These are phyloP conservation scores for Pseudopediastrum boryanum DNA, from an alignment of 139 green algal genomes.

Conservation along the genomic window DNA sequence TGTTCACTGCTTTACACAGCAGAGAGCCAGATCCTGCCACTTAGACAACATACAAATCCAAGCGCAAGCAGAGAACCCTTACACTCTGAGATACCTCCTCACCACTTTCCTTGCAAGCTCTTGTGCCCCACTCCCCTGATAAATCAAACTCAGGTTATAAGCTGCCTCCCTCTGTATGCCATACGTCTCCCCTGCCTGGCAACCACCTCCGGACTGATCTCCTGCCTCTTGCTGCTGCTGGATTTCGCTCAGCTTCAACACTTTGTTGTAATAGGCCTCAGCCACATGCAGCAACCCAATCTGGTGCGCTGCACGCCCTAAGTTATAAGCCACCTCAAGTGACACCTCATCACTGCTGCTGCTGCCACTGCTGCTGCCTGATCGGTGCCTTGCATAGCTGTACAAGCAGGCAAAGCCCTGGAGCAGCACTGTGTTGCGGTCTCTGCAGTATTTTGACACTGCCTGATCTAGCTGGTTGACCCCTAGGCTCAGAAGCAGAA, in stretches of 20 bases:
- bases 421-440: too few relatives aligned
- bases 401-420: too few relatives aligned
- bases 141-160: constrained; percentile 84
- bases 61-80: too few relatives aligned
- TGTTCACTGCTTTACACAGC: too few relatives aligned
- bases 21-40: too few relatives aligned
- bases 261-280: constrained; percentile 43
- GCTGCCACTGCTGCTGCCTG: background rate
- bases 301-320: constrained; percentile 79
- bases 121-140: constrained; percentile 64
- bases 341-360: too few relatives aligned
- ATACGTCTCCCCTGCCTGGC: background rate
- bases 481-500: constrained; percentile 72
- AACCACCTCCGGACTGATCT: too few relatives aligned
- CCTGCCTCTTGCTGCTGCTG: constrained; percentile 7
- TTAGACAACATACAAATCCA: too few relatives aligned
- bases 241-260: constrained; percentile 16
- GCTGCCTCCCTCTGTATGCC: constrained; percentile 72
- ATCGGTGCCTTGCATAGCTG: too few relatives aligned
- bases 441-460: constrained; percentile 22
- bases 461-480: constrained; percentile 51
- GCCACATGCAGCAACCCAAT: constrained; percentile 81
- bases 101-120: constrained; percentile 72
- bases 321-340: constrained; percentile 78
- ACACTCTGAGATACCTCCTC: constrained; percentile 66